phyloP scores from a whole-genome alignment of 768 basidiomycete species.

The Termitomyces sp. region DNA sequence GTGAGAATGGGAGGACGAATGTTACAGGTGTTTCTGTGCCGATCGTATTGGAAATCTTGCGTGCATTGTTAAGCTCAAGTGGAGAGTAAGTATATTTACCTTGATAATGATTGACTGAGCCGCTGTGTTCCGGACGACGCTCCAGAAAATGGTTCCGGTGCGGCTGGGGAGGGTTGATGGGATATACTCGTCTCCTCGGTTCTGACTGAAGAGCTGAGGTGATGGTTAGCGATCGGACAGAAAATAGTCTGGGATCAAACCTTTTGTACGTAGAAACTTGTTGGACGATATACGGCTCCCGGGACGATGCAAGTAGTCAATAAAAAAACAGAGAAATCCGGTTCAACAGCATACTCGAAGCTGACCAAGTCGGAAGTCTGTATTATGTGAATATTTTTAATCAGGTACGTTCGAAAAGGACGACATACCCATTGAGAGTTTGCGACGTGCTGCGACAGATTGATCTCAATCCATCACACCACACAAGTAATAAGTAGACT shows the following conservation, averaged over 20 bases:
- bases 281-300: constrained; percentile 42
- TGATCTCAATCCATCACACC: not conserved
- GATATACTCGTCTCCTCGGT: constrained; percentile 57
- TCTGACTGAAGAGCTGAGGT: constrained; percentile 54
- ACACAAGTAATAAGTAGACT: constrained; percentile 1
- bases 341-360: constrained; percentile 37
- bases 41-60: constrained; percentile 50
- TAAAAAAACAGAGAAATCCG: not conserved
- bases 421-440: constrained; percentile 44
- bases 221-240: not conserved
- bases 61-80: not conserved
- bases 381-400: not conserved
- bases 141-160: constrained; percentile 55
- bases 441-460: constrained; percentile 33
- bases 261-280: constrained; percentile 55
- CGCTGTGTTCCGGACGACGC: constrained; percentile 38
- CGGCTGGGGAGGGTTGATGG: constrained; percentile 52
- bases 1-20: constrained; percentile 55
- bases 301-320: constrained; percentile 25
- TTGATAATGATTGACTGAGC: constrained; percentile 50
- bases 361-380: constrained; percentile 49
- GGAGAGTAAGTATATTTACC: constrained; percentile 24
- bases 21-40: constrained; percentile 32
- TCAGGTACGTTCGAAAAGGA: not conserved
- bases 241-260: constrained; percentile 20